Base-by-base conservation (phyloP, 148 eudicot species). In the Fagopyrum esculentum region DNA sequence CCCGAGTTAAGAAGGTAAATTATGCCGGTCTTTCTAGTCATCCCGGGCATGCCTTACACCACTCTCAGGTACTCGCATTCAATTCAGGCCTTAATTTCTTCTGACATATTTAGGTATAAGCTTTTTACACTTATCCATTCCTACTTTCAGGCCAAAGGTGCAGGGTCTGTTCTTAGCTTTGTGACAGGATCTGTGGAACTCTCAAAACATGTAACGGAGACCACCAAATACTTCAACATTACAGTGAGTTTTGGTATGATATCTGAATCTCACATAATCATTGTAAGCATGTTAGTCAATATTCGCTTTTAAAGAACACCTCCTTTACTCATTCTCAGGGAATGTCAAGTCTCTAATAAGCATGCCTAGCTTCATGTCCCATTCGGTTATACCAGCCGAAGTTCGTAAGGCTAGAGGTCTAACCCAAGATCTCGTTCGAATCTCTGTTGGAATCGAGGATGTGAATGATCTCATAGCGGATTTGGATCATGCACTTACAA, bases 311-410 rank as follows among this genome's bases (percentile, higher is more conserved):
- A 2, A 35, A 35, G 40, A 1, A 35, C 40, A 35, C 1, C 40
- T 35, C 35, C 40, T 35, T 35, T 35, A 35, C 35, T 45, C 40
- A 11, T 4, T 35, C 12, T 12, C 78, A 94, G 98, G 98, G 78
- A 95, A 97, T 48, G 97, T 92, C 19, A 95, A 95, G 79, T 95
- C 98, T 22, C 97, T 95, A 51, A 95, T 95, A 82, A 95, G 96
- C 89, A 82, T 95, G 92, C 97, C 98, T 0, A 89, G 97, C 89
- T 95, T 92, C 80, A 95, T 95, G 98, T 95, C 98, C 15, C 98
- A 95, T 69, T 93, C 98, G 44, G 77, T 84, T 83, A 92, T 95
- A 83, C 96, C 98, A 45, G 83, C 89, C 50, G 87, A 76, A 45
- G 91, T 86, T 40, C 89, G 98, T 6, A 89, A 92, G 78, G 91